Base-by-base conservation (phyloP, 768 basidiomycete genomes). In the Suillus alpinus region DNA sequence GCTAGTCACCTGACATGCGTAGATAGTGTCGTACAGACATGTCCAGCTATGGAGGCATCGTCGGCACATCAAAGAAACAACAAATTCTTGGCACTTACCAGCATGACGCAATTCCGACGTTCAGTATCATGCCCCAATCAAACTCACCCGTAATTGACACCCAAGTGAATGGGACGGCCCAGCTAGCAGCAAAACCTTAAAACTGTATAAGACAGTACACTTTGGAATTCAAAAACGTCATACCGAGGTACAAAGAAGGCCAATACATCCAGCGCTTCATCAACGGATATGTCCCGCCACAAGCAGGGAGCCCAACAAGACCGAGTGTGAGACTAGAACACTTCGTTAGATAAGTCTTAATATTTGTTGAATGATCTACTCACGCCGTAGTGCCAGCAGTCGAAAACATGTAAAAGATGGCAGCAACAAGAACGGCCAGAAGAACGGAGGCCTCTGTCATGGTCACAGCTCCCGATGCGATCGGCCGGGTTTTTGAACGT, bases 1-100 rank as follows among this genome's bases (percentile, higher is more conserved):
- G 8, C 16, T 10, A 55, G 23, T 55, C 16, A 53, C 91, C 77
- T 91, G 84, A 68, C 89, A 91, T 14, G 89, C 90, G 68, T 93
- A 92, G 62, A 89, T 86, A 8, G 87, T 87, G 70, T 90, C 81
- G 20, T 59, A 59, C 18, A 59, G 12, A 20, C 55, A 58, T 12
- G 56, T 57, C 59, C 59, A 59, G n/a, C 58, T 59, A 26, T 14
- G 3, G 13, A 32, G 6, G 16, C 6, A 18, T n/a, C 6, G 7
- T 57, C 18, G 55, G 57, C 23, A 6, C n/a, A 1, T 23, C 5
- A 1, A 23, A 12, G 10, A 53, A 37, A 26, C 9, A 20, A 26
- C 1, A 2, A 4, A 5, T 6, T 37, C 0, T 9, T 31, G 29
- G 47, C 16, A 12, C 52, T 39, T 6, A 55, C 52, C 52, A 55